A percentile compares a stretch with the other conserved stretches of the same genome.
These are phyloP conservation scores for Candida awuae DNA, from an alignment of 805 yeast genomes.

Conservation along the genomic window DNA sequence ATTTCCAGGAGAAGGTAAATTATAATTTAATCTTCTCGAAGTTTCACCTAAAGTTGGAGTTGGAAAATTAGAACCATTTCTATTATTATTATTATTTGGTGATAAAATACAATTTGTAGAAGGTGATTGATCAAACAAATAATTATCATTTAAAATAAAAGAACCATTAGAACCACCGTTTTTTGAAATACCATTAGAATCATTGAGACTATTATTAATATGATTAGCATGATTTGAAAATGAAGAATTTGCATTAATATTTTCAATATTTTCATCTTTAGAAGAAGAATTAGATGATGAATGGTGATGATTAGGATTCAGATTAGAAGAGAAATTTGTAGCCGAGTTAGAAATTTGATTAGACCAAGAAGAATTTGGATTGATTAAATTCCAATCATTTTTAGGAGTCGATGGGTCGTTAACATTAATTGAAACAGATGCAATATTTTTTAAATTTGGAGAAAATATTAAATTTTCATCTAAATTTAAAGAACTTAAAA, in stretches of 20 bases:
- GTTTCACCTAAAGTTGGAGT: conserved; percentile 29
- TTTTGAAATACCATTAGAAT: conserved; percentile 1
- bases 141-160: conserved; percentile 9
- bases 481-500: conserved; percentile 38
- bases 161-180: conserved; percentile 4
- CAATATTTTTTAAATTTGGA: conserved; percentile 21
- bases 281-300: conserved; percentile 8
- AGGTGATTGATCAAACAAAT: conserved; percentile 9
- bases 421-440: conserved; percentile 14
- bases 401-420: conserved; percentile 25
- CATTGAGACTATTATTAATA: too few species aligned
- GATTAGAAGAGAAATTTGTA: too few species aligned
- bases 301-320: conserved; percentile 10
- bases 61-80: conserved; percentile 12
- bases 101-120: conserved; percentile 7
- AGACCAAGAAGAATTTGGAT: conserved; percentile 13
- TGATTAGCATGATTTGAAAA: too few species aligned
- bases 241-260: neutral
- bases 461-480: conserved; percentile 26
- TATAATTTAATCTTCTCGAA: conserved; percentile 35
- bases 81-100: conserved; percentile 9
- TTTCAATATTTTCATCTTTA: conserved; percentile 2
- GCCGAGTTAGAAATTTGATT: conserved; percentile 6
- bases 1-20: conserved; percentile 16
- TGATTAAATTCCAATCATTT: conserved; percentile 15